Evolutionary conservation across 148 eudicot genomes (phyloP), one percentile per base, ranked within the genome.

Genomic region (Rheum nobile): DNA sequence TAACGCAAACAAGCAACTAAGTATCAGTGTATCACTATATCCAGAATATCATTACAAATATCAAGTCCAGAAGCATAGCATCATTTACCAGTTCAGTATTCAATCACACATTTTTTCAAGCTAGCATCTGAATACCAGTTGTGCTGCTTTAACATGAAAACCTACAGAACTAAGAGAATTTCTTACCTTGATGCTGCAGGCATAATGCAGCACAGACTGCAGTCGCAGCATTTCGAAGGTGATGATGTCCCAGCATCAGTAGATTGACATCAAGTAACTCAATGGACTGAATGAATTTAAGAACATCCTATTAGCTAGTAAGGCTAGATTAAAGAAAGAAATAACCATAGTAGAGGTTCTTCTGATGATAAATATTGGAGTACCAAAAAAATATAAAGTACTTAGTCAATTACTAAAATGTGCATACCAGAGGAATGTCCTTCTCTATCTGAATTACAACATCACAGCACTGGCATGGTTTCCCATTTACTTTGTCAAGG

Each of bases 221-320:
- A 65, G 99, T 95, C 70, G 78, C 84, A 74, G 99, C 99, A 83
- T 95, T 91, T 77, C 84, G 97, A 77, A 95, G 94, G 77, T 95
- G 97, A 79, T 91, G 99, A 77, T 72, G 44, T 70, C 99, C 99
- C 75, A 95, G 93, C 94, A 95, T 82, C 48, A 82, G 73, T 32
- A 95, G 44, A 68, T 85, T 87, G 12, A 90, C 89, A 79, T 81
- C 87, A 75, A 28, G 70, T 78, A 87, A 78, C 75, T 89, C 83
- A 74, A 87, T 75, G 63, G 72, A 83, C 98, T 90, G 82, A 78
- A 84, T 4, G 28, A 42, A n/a, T 75, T 52, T 19, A 71, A 32
- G 32, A 42, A 41, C 1, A 69, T 13, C 35, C 26, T 32, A 44
- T 10, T 31, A 61, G 68, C 19, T 61, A 61, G 2, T 12, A 54